Evolutionary conservation across 2,329 filamentous ascomycete genomes (phyloP).

Genomic region (Phoma sp.): DNA sequence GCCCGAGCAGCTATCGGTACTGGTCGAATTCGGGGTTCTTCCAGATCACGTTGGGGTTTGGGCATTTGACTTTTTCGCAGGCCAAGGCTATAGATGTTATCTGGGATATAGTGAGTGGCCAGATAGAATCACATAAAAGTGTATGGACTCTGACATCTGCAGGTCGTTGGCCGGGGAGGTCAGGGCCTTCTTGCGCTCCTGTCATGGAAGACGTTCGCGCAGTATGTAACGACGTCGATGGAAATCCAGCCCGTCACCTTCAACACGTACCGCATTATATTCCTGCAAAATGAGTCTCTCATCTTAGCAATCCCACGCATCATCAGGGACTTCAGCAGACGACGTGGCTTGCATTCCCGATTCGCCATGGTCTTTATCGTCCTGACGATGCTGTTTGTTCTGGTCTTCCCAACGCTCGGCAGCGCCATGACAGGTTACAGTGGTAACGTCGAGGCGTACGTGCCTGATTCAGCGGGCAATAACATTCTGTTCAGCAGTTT

Average conservation of each 20-base stretch:
- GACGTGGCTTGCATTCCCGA: conserved; percentile 11
- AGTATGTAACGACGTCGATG: conserved; percentile 29
- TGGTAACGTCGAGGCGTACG: conserved; percentile 9
- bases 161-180: conserved; percentile 27
- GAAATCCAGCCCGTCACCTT: conserved; percentile 23
- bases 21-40: conserved; percentile 28
- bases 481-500: conserved; percentile 12
- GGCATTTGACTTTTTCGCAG: conserved; percentile 22
- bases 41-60: conserved; percentile 25
- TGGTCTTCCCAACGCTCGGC: conserved; percentile 21
- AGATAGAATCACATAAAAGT: no score
- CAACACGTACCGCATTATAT: conserved; percentile 20
- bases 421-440: conserved; percentile 29
- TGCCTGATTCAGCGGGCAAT: conserved; percentile 11
- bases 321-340: conserved; percentile 7
- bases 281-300: conserved; percentile 17
- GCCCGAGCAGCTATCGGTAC: conserved; percentile 11
- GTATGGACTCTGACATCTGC: not conserved
- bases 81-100: conserved; percentile 30
- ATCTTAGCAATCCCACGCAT: conserved; percentile 5
- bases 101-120: conserved; percentile 29
- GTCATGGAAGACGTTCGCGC: conserved; percentile 22
- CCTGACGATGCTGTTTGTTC: conserved; percentile 18
- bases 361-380: conserved; percentile 25
- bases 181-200: conserved; percentile 23